Evolutionary conservation across 2,329 filamentous ascomycete species (phyloP).

Genomic region (Monilinia vaccinii-corymbosi): DNA sequence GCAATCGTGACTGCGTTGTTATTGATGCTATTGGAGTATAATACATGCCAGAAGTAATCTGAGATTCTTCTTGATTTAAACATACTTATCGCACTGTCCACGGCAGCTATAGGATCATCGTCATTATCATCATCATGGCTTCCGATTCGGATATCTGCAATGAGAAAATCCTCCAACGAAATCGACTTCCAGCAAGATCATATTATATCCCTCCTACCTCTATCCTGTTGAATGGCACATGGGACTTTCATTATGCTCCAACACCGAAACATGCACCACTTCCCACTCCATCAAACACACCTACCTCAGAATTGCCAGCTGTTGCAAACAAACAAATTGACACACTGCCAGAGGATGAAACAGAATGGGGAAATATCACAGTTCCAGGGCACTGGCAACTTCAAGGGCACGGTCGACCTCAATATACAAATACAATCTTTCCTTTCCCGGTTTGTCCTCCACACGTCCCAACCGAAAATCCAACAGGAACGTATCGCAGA

Average conservation of each 20-base stretch:
- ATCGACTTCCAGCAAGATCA: slow-evolving; percentile 42
- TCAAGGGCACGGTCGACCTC: slow-evolving; percentile 55
- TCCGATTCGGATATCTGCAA: slow-evolving; percentile 37
- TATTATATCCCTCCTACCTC: slow-evolving; percentile 44
- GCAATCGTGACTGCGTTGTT: neutral
- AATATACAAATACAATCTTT: slow-evolving; percentile 57
- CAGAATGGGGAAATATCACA: slow-evolving; percentile 32
- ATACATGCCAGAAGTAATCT: neutral
- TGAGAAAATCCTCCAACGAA: slow-evolving; percentile 43
- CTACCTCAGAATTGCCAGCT: neutral
- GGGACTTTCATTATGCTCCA: slow-evolving; percentile 45
- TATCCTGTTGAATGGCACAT: slow-evolving; percentile 44
- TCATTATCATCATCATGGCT: neutral
- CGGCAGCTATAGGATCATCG: neutral
- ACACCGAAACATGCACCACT: slow-evolving; percentile 38
- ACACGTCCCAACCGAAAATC: slow-evolving; percentile 43
- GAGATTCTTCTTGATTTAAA: neutral
- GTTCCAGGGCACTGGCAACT: slow-evolving; percentile 65
- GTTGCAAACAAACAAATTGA: neutral
- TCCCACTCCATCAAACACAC: neutral
- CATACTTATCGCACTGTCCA: neutral
- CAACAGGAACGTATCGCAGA: slow-evolving; percentile 44
- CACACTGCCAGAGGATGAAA: neutral
- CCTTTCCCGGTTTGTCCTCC: slow-evolving; percentile 59
- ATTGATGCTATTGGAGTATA: neutral